Conservation (phyloP, 2,329 filamentous ascomycete genomes). For the Apiospora sp. region DNA sequence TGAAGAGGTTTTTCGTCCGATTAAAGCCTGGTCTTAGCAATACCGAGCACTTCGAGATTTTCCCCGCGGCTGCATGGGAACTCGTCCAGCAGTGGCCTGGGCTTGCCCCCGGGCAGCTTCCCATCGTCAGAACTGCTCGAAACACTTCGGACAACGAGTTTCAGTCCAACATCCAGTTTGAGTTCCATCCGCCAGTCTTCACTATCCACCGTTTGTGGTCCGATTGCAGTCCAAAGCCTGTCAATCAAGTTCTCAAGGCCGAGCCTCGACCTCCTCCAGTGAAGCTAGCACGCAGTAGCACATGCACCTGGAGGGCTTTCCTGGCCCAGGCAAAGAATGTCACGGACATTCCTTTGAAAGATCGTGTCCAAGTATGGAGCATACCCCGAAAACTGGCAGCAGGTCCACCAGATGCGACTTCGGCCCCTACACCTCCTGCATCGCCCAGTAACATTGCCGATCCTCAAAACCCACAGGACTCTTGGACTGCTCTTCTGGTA, state of each 20-base stretch:
- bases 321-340: slow-evolving; percentile 75
- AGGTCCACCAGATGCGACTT: slow-evolving; percentile 43
- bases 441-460: slow-evolving; percentile 34
- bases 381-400: slow-evolving; percentile 59
- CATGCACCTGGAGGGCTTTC: slow-evolving; percentile 76
- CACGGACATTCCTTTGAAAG: slow-evolving; percentile 70
- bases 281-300: slow-evolving; percentile 74
- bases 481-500: slow-evolving; percentile 61
- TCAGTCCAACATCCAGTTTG: slow-evolving; percentile 76
- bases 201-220: slow-evolving; percentile 82
- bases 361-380: slow-evolving; percentile 81
- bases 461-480: slow-evolving; percentile 34
- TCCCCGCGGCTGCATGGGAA: slow-evolving; percentile 84
- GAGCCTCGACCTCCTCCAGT: slow-evolving; percentile 68
- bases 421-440: slow-evolving; percentile 43
- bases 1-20: slow-evolving; percentile 69
- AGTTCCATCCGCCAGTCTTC: slow-evolving; percentile 85
- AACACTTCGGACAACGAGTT: slow-evolving; percentile 71
- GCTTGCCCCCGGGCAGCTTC: slow-evolving; percentile 70
- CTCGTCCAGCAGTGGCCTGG: slow-evolving; percentile 85
- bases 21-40: slow-evolving; percentile 71
- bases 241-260: slow-evolving; percentile 64
- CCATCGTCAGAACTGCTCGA: slow-evolving; percentile 79
- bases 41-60: slow-evolving; percentile 76
- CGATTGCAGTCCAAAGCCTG: slow-evolving; percentile 61